Evolutionary conservation across 805 yeast genomes (phyloP).

Genomic region (Kluyveromyces lactis): DNA sequence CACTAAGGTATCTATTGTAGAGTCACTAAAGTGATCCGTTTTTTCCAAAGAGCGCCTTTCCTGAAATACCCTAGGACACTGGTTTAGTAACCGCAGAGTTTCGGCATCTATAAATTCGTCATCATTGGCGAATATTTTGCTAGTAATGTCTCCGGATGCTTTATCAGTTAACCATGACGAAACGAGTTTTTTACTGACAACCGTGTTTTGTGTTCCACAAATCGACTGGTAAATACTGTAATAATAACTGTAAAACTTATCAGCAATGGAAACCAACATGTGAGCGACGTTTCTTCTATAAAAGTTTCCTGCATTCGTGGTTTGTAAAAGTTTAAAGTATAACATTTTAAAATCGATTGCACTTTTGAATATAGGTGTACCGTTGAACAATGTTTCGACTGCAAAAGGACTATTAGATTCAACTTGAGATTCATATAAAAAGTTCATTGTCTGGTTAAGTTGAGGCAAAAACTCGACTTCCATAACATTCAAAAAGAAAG

Average conservation of each 20-base stretch:
- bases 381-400: conserved; percentile 27
- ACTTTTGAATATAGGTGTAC: conserved; percentile 24
- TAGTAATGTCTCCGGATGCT: conserved; percentile 26
- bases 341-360: conserved; percentile 23
- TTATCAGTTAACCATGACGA: conserved; percentile 32
- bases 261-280: conserved; percentile 30
- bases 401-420: conserved; percentile 33
- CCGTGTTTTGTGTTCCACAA: conserved; percentile 15
- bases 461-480: conserved; percentile 53
- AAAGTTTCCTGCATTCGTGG: conserved; percentile 28
- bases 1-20: conserved; percentile 43
- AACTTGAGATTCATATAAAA: conserved; percentile 42
- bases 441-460: conserved; percentile 46
- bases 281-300: conserved; percentile 49
- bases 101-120: conserved; percentile 21
- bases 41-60: conserved; percentile 28
- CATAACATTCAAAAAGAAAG: conserved; percentile 61
- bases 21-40: conserved; percentile 47
- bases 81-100: conserved; percentile 18
- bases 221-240: conserved; percentile 25
- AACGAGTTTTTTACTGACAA: conserved; percentile 19
- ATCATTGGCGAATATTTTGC: conserved; percentile 22
- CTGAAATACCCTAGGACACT: conserved; percentile 26
- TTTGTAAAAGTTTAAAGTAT: conserved; percentile 22
- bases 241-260: conserved; percentile 31